Conservation (phyloP, 1,139 yeast species). For the Geotrichum reessii region DNA sequence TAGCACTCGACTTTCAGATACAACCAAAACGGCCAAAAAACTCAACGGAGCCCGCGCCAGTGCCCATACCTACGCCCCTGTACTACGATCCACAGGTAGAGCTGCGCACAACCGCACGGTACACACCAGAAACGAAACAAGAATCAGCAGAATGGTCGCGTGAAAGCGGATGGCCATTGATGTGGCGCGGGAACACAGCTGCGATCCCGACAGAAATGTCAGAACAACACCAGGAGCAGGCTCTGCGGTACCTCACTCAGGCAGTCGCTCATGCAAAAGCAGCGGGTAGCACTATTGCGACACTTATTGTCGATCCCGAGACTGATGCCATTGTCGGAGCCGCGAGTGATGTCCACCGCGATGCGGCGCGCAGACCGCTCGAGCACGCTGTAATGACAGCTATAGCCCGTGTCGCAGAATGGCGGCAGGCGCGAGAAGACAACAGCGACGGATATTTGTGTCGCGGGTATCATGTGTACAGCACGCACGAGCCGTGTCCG, state of each 20-base stretch:
- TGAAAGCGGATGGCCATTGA: conserved; percentile 67
- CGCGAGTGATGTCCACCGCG: conserved; percentile 39
- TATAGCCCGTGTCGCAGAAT: conserved; percentile 44
- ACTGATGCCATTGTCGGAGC: conserved; percentile 38
- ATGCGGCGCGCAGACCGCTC: conserved; percentile 43
- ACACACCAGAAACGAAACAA: conserved; percentile 60
- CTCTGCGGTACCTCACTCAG: conserved; percentile 39
- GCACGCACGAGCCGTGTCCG: conserved; percentile 92
- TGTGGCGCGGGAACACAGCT: conserved; percentile 91
- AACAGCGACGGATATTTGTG: conserved; percentile 53
- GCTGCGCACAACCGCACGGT: conserved; percentile 42
- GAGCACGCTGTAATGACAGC: conserved; percentile 73
- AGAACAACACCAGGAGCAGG: conserved; percentile 44
- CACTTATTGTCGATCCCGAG: conserved; percentile 48
- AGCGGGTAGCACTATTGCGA: conserved; percentile 30
- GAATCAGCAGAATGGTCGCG: conserved; percentile 58
- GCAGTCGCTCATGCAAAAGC: conserved; percentile 24
- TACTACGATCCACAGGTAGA: conserved; percentile 30
- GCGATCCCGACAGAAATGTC: conserved; percentile 61
- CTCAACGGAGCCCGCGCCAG: conserved; percentile 15
- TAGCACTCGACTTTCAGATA: conserved; percentile 4
- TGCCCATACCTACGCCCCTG: conserved; percentile 19
- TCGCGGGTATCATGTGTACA: conserved; percentile 67
- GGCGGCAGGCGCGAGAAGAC: conserved; percentile 2
- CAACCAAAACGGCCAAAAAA: conserved; percentile 19